Conservation (phyloP, 169 alveolate genomes). For the Cystoisospora suis region DNA sequence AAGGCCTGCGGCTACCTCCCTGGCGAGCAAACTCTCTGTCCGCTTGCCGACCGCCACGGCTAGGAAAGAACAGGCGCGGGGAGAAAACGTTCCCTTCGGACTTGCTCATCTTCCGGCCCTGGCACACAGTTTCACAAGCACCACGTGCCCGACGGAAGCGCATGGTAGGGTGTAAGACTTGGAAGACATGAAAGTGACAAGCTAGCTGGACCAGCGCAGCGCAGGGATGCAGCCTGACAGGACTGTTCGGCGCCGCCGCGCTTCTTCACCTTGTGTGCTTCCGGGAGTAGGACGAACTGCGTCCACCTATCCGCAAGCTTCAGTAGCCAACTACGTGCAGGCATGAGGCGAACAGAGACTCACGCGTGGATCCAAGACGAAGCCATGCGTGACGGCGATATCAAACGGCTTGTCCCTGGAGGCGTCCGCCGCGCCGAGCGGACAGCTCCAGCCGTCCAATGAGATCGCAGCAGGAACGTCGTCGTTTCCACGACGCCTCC, state of each 20-base stretch:
- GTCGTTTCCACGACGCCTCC: no score
- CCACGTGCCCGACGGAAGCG: not conserved
- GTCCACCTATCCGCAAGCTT: no score
- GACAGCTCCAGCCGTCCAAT: no score
- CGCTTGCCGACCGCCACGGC: no score
- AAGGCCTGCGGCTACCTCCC: no score
- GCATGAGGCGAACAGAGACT: not conserved
- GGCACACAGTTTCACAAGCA: slow-evolving; percentile 21
- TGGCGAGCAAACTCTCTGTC: no score
- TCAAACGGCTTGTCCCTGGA: slow-evolving; percentile 87
- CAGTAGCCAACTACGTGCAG: no score
- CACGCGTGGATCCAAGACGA: slow-evolving; percentile 85
- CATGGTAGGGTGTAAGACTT: not conserved
- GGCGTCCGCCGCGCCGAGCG: no score
- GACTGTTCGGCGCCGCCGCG: not conserved
- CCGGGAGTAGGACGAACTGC: not conserved
- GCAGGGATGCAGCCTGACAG: not conserved
- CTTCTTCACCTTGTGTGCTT: not conserved
- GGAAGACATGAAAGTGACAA: not conserved
- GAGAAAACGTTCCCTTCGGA: slow-evolving; percentile 92
- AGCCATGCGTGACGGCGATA: slow-evolving; percentile 91
- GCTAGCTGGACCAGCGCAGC: not conserved
- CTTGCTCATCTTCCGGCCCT: slow-evolving; percentile 94
- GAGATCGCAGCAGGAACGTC: no score
- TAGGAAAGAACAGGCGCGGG: slow-evolving; percentile 57